Evolutionary conservation across 2,329 filamentous ascomycete genomes (phyloP), one percentile per base, ranked within the genome.

Genomic region (Macroventuria anomochaeta): DNA sequence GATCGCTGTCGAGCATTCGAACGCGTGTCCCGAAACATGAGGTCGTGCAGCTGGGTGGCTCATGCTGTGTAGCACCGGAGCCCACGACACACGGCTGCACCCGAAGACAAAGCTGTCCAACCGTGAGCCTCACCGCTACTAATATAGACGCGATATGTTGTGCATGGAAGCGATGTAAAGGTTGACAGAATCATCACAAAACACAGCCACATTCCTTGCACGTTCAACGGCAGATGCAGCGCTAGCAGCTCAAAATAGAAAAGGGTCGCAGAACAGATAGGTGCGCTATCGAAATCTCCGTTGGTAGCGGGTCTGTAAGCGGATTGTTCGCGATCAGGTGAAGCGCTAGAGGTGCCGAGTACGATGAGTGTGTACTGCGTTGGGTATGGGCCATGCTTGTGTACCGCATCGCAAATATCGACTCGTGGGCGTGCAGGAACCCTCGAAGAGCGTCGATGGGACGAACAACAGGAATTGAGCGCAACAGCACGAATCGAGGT

Each of bases 201-300:
- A 39, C 51, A 49, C 51, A 44, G 51, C 51, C 51, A 40, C 51
- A 43, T 46, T 29, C 49, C 49, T 52, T 46, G 49, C 41, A 46
- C 28, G 49, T 52, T 53, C 33, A 40, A 49, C 51, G 44, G 44
- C 15, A 13, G 18, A 33, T 17, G 15, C 32, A 21, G 26, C 38
- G 44, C 51, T 49, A 46, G 21, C 4, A 17, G 42, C 42, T 28
- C 36, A 41, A 53, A 53, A 53, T 46, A 46, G 42, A 46, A 52
- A 36, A 42, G 42, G 42, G 49, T 46, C 36, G 8, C 33, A 31
- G 46, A 17, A 20, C 17, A 43, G 32, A 32, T 23, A 43, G 32
- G 31, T 43, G 49, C 38, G 43, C 43, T 54, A 54, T 48, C 33
- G 51, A 54, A 54, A 48, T 47, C 25, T 48, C 50, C 50, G 42